These are phyloP conservation scores for Plectranthus barbatus DNA, from an alignment of 257 asterid species.

Conservation along the genomic window DNA sequence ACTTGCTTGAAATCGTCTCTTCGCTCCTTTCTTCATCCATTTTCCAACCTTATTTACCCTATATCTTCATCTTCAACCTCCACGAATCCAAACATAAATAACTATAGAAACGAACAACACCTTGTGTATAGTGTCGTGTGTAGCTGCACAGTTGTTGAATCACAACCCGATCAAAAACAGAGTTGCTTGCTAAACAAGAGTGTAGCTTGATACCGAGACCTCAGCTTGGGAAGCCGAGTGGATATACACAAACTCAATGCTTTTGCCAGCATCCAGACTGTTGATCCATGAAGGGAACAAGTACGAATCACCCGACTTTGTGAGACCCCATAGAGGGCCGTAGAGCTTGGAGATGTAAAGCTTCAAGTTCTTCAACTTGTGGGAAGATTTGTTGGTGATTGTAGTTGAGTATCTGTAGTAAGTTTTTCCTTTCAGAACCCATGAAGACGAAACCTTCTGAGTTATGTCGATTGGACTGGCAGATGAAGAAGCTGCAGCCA, in stretches of 20 bases:
- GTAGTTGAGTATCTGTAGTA: constrained; percentile 74
- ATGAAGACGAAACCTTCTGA: constrained; percentile 57
- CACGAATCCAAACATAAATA: constrained; percentile 39
- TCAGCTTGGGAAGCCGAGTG: constrained; percentile 75
- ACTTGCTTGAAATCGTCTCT: constrained; percentile 52
- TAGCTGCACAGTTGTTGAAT: constrained; percentile 69
- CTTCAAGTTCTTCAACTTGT: constrained; percentile 65
- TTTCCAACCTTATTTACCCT: constrained; percentile 42
- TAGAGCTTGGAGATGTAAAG: constrained; percentile 57
- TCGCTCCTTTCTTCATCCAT: constrained; percentile 78
- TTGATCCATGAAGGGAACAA: constrained; percentile 77
- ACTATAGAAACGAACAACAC: constrained; percentile 37
- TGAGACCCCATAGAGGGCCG: constrained; percentile 97
- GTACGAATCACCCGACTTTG: constrained; percentile 57
- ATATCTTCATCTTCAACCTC: constrained; percentile 25
- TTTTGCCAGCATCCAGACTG: constrained; percentile 69
- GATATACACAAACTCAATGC: constrained; percentile 84
- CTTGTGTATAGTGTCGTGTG: constrained; percentile 20
- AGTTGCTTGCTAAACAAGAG: constrained; percentile 38
- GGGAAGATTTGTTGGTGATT: constrained; percentile 68
- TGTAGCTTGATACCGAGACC: constrained; percentile 71
- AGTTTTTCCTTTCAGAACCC: constrained; percentile 59
- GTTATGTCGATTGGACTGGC: constrained; percentile 32
- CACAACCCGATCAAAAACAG: constrained; percentile 23
- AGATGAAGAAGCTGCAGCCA: constrained; percentile 38